Base-by-base conservation (phyloP, 164 flowering plant genomes). In the Magnolia kwangsiensis region DNA sequence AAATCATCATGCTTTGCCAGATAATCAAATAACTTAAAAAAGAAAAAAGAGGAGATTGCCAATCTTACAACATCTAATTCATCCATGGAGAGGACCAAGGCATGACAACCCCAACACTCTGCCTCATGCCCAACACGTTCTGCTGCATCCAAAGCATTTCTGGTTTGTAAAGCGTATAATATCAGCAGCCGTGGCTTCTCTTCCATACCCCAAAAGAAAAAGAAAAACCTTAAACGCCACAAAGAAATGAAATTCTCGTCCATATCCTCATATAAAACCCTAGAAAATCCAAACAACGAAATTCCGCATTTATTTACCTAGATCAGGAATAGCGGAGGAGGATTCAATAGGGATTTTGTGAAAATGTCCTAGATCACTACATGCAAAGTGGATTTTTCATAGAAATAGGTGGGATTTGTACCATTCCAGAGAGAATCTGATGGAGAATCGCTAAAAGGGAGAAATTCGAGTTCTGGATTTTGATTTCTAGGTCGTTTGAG, bases 61-160 rank as follows among this genome's bases (percentile, higher is more conserved):
- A 19, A 14, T 23, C 83, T 68, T 82, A 94, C 96, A 20, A 87
- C 82, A 67, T 91, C 91, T 72, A 82, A 91, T 21, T 90, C 85
- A 49, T 90, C 95, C 68, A 87, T 73, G 6, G 99, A 90, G 37
- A 85, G 85, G 67, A 91, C 81, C 11, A 74, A 29, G 37, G 84
- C 86, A 51, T 83, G 82, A 81, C 93, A 90, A 51, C 89, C 90
- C 75, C 90, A 73, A 31, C 93, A 92, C 66, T 90, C 93, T 1
- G 92, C 95, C 83, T 94, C 98, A 8, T 97, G 99, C 65, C 83
- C 87, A 6, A 94, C 77, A 18, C 90, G 90, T 72, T 96, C 99
- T 1, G 97, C 95, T 0, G 90, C 98, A 69, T 96, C 99, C 72
- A 87, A 61, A 1, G 98, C 93, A 75, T 94, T 96, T 49, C 97